These are phyloP conservation scores for Metschnikowia peoriensis DNA, from an alignment of 805 yeast species.

Conservation along the genomic window DNA sequence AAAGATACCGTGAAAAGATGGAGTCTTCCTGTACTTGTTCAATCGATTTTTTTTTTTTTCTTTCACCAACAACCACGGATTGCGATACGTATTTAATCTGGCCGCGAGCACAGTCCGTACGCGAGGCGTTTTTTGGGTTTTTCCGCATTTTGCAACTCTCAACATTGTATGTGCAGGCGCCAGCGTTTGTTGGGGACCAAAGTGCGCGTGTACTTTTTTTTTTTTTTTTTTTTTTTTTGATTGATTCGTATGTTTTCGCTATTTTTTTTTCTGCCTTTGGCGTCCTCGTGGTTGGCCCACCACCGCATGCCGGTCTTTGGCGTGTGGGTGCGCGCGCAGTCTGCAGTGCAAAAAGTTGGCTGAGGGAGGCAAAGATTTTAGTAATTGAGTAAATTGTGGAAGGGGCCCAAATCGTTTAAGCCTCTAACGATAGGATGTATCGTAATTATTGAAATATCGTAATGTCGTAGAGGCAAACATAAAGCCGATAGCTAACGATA, in stretches of 20 bases:
- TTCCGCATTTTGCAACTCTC: constrained; percentile 19
- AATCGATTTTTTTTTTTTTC: background rate
- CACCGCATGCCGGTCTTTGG: background rate
- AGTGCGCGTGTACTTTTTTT: background rate
- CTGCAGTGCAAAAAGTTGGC: background rate
- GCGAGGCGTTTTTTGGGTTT: constrained; percentile 17
- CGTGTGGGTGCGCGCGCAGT: background rate
- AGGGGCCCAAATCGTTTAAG: no score
- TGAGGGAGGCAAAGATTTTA: background rate
- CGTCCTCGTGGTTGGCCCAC: background rate
- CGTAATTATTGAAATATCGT: no score
- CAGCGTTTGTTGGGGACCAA: constrained; percentile 20
- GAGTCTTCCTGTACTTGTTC: background rate
- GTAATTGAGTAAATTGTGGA: no score
- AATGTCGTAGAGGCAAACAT: no score
- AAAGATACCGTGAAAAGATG: background rate
- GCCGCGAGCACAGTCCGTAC: constrained; percentile 3
- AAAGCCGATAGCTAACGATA: no score
- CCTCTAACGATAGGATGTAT: no score
- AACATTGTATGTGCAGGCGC: constrained; percentile 20
- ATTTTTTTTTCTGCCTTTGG: background rate
- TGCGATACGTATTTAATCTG: constrained; percentile 8
- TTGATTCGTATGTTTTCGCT: no score
- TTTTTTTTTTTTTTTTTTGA: background rate
- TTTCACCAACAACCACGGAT: constrained; percentile 1